phyloP scores from a whole-genome alignment of 2,329 filamentous ascomycete genomes.

The Phaeosphaeria sp. region DNA sequence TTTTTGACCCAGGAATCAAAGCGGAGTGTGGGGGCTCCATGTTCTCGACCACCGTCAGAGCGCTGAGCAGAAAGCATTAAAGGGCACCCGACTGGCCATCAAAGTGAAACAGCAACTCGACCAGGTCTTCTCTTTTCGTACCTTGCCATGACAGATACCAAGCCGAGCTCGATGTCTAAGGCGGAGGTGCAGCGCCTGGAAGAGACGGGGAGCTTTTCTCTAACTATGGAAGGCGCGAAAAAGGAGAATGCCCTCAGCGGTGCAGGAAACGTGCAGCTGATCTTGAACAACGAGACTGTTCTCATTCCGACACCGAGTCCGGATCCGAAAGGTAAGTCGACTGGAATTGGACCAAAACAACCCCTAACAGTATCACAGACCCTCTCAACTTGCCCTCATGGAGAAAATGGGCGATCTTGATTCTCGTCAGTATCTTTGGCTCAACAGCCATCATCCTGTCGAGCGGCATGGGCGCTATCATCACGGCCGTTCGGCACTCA shows the following conservation, averaged over 20 bases:
- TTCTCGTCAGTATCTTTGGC: slow-evolving; percentile 16
- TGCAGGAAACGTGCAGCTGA: slow-evolving; percentile 5
- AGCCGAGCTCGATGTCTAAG: not conserved
- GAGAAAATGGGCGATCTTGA: slow-evolving; percentile 16
- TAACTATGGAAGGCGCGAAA: slow-evolving; percentile 15
- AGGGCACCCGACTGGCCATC: not conserved
- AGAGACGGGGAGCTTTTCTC: not conserved
- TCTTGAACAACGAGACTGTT: slow-evolving; percentile 5
- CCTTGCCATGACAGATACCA: not conserved
- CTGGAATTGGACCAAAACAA: not conserved
- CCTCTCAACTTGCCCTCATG: slow-evolving; percentile 15
- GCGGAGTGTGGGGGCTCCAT: not conserved
- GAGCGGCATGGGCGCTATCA: slow-evolving; percentile 16
- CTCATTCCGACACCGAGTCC: slow-evolving; percentile 16
- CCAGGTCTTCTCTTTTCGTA: not conserved
- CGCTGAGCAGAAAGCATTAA: not conserved
- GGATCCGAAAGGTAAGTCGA: slow-evolving; percentile 15
- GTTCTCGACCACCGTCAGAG: not conserved
- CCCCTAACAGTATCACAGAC: not conserved
- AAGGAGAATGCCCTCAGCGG: slow-evolving; percentile 15
- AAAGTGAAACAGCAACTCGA: not conserved
- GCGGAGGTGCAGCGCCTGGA: not conserved
- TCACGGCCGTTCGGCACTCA: slow-evolving; percentile 8
- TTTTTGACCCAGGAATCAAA: not conserved
- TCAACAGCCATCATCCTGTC: slow-evolving; percentile 15